Evolutionary conservation across 2,329 filamentous ascomycete genomes (phyloP).

Genomic region (Kalmusia sp.): DNA sequence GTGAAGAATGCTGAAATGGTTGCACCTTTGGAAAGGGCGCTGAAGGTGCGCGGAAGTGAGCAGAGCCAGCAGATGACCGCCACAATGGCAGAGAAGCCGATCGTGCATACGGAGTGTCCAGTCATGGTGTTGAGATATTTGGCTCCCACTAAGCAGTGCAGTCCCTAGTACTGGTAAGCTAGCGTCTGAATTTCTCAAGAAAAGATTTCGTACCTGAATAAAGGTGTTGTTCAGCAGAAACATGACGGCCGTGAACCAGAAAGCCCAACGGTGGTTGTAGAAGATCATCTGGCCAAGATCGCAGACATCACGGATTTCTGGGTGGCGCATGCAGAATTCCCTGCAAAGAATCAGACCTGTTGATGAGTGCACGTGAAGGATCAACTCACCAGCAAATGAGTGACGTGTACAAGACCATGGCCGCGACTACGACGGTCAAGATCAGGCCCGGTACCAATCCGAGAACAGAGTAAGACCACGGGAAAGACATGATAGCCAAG

Average conservation of each 20-base stretch:
- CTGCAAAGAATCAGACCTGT: constrained; percentile 51
- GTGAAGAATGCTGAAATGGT: constrained; percentile 85
- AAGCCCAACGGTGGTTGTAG: constrained; percentile 79
- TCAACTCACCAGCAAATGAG: constrained; percentile 65
- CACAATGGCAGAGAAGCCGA: constrained; percentile 78
- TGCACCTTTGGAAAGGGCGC: constrained; percentile 78
- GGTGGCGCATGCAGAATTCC: constrained; percentile 90
- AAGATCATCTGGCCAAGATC: constrained; percentile 97
- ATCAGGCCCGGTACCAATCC: constrained; percentile 88
- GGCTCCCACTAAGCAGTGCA: constrained; percentile 84
- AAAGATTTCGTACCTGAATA: constrained; percentile 66
- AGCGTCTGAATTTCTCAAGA: constrained; percentile 13
- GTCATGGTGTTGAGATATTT: constrained; percentile 92
- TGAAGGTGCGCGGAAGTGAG: constrained; percentile 86
- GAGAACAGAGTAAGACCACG: constrained; percentile 87
- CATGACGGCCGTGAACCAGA: constrained; percentile 77
- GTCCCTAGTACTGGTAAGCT: constrained; percentile 56
- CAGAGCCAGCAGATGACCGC: constrained; percentile 77
- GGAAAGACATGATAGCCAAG: constrained; percentile 92
- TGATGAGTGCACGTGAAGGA: not conserved
- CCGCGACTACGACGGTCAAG: constrained; percentile 78
- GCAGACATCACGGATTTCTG: constrained; percentile 89
- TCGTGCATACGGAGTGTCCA: constrained; percentile 74
- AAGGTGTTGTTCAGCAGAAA: constrained; percentile 95
- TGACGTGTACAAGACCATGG: constrained; percentile 83